phyloP scores from a whole-genome alignment of 176 grass and related monocot genomes.

The Oryza coarctata region DNA sequence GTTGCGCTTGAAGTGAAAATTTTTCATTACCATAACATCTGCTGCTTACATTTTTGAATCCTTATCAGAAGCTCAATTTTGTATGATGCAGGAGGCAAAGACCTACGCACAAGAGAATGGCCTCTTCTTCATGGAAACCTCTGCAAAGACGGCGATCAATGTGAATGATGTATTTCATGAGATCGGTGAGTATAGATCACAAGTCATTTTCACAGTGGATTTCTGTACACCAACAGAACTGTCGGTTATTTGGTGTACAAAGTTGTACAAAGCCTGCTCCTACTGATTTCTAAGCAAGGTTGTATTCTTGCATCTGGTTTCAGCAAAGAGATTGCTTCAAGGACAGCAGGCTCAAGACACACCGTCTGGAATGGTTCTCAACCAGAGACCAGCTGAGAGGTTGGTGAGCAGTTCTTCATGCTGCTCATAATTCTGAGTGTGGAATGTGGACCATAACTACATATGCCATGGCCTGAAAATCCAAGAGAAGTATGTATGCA shows the following conservation, averaged over 20 bases:
- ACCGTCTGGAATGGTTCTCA: slow-evolving; percentile 70
- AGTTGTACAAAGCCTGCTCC: not conserved
- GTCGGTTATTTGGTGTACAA: not conserved
- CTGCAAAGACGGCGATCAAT: slow-evolving; percentile 90
- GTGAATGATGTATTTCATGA: slow-evolving; percentile 91
- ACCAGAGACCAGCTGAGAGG: slow-evolving; percentile 61
- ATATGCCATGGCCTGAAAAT: slow-evolving; percentile 8
- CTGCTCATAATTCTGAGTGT: slow-evolving; percentile 55
- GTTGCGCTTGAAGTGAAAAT: not conserved
- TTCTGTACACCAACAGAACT: not conserved
- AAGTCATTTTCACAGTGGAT: not conserved
- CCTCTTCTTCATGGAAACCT: slow-evolving; percentile 92
- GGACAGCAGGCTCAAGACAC: slow-evolving; percentile 55
- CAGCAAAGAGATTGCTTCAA: slow-evolving; percentile 81
- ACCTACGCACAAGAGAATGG: slow-evolving; percentile 80
- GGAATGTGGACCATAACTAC: not conserved
- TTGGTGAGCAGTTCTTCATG: slow-evolving; percentile 67
- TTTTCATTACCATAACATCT: not conserved
- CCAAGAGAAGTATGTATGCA: slow-evolving; percentile 18
- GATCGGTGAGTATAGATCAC: slow-evolving; percentile 58
- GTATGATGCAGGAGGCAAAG: slow-evolving; percentile 68
- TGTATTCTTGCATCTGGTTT: slow-evolving; percentile 15
- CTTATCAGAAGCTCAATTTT: not conserved
- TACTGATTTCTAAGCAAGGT: not conserved
- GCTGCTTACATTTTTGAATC: not conserved